Evolutionary conservation across 2,329 filamentous ascomycete genomes (phyloP), one percentile per base, ranked within the genome.

Genomic region (Aspergillus arachidicola): DNA sequence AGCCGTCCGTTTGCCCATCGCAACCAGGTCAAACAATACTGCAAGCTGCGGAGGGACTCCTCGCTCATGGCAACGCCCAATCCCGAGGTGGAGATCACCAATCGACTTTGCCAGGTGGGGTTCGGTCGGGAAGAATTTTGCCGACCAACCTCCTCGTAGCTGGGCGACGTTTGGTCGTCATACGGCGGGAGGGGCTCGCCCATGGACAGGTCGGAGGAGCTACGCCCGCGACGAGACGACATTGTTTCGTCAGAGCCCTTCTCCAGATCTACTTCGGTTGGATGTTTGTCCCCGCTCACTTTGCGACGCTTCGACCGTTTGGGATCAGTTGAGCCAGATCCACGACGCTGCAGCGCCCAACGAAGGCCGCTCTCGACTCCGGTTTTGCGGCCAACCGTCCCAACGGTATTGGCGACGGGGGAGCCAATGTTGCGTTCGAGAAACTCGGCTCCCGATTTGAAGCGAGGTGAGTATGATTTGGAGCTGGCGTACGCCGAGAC

Each of bases 41-140:
- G 93, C 48, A 99, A 81, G 65, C 91, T 95, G 58, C 89, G 87
- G 10, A 97, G 81, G 26, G 92, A 96, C 72, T 95, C 91, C 21
- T 96, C 91, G 71, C 91, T 96, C 85, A 99, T 93, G 1, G 95
- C 93, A 19, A 96, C 90, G 66, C 93, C 93, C 0, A 98, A 85
- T 0, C 93, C 94, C 0, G 93, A 96, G 0, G 94, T 97, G 6
- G 92, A 94, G 75, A 96, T 91, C 68, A 97, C 91, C 21, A 97
- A 82, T 16, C 93, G 89, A 12, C 91, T 92, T 65, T 91, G 92
- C 93, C 93, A 96, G 46, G 82, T 84, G 12, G 74, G 75, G 51
- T 76, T 67, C 69, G 74, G 72, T 59, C 74, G 71, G 32, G 71
- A 69, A 4, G 72, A 66, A 28, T 70, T 72, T 51, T 76, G 63